Percentiles rank a stretch among this genome's conserved stretches.
These are phyloP conservation scores for Orychophragmus violaceus DNA, from an alignment of 345 rosid genomes.

Conservation along the genomic window DNA sequence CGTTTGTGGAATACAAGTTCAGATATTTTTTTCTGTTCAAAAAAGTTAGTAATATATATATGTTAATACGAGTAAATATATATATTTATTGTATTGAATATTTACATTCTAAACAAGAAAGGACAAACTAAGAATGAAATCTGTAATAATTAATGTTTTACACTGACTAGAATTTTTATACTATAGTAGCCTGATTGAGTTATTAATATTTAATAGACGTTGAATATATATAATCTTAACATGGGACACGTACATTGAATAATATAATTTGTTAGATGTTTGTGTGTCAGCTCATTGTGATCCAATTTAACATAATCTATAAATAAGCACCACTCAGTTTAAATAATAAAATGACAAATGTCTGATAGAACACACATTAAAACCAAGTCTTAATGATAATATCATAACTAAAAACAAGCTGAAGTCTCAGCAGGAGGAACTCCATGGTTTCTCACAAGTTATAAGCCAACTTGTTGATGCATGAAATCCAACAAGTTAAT, in stretches of 20 bases:
- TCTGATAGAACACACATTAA: neutral
- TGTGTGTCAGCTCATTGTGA: neutral
- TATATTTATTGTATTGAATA: neutral
- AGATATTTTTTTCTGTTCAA: neutral
- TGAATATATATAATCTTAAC: too few species aligned
- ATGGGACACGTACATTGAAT: too few species aligned
- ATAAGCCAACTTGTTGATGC: too few species aligned
- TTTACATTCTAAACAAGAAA: neutral
- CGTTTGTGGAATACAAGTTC: neutral
- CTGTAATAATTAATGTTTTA: neutral
- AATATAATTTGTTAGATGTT: conserved; percentile 7
- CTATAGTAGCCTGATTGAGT: neutral
- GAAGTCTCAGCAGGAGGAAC: conserved; percentile 2
- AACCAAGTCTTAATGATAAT: conserved; percentile 3
- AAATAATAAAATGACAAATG: neutral
- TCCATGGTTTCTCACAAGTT: neutral
- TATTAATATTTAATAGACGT: neutral
- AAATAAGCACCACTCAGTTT: neutral
- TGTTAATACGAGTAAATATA: too few species aligned
- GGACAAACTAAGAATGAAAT: neutral
- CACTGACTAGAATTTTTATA: neutral
- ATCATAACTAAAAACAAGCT: neutral
- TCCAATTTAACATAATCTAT: neutral
- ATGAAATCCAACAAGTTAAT: too few species aligned
- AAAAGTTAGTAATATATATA: too few species aligned